Evolutionary conservation across 306 rosid genomes (phyloP), one percentile per base, ranked within the genome.

Genomic region (Glycine tomentella): DNA sequence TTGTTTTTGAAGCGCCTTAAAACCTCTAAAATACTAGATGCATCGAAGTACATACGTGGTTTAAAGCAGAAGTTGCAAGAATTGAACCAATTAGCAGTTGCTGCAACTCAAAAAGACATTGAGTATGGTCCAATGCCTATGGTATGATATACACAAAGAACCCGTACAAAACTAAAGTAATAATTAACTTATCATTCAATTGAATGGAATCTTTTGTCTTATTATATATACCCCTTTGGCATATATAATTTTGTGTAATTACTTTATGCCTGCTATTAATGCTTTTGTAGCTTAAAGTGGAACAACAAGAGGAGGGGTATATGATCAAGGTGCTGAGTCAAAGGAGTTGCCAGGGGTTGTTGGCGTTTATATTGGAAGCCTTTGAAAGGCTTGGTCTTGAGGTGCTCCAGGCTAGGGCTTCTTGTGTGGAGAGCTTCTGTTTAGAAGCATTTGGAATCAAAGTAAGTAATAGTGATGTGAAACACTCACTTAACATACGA

Each of bases 381-480:
- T 76, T 90, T 74, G 93, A 86, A 84, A 88, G 81, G 76, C 82
- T 90, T 45, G 90, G 86, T n/a, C 91, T 90, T 49, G 87, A 84
- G 62, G 88, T 90, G 11, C 86, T 82, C 8, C 85, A 77, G 40
- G 91, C 93, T 79, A 86, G 93, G 88, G 87, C 76, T 86, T 86
- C 88, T 76, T 87, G 87, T 62, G 79, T 82, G 9, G 82, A 74
- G 46, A 75, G 11, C 33, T 90, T 87, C 69, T 85, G 50, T 46
- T 74, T 90, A 40, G 89, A 90, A 90, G 88, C 87, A 42, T 10
- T 87, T 20, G 89, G 84, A 74, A 67, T 78, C 69, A 81, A 53
- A 52, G 88, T 87, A 77, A 70, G 55, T 44, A 66, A 71, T 8
- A 86, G 70, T 53, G 4, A 34, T 36, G 15, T 70, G 42, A 70